A percentile compares a stretch with the other conserved stretches of the same genome.
Conservation (phyloP, 495 filamentous ascomycete genomes). For the Penicillium roqueforti region DNA sequence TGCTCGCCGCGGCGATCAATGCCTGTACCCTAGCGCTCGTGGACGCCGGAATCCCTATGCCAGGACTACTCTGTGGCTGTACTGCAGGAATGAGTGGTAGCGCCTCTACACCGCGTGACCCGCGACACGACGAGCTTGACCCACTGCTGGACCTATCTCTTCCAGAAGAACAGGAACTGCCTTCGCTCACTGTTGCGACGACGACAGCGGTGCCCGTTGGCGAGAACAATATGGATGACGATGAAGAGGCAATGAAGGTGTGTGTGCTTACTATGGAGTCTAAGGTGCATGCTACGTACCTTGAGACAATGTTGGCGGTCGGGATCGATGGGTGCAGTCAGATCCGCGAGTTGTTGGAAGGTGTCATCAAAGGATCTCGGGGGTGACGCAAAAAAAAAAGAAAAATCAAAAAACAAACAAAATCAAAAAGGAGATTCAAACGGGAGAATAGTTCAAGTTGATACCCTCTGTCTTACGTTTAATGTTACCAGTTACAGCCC, state of each 20-base stretch:
- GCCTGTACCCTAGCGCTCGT: constrained; percentile 88
- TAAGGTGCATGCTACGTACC: constrained; percentile 63
- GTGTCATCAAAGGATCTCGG: constrained; percentile 46
- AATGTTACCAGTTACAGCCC: not conserved
- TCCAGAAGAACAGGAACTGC: constrained; percentile 85
- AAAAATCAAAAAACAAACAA: not conserved
- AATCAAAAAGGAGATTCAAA: not conserved
- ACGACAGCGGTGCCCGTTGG: constrained; percentile 51
- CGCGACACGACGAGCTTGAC: constrained; percentile 67
- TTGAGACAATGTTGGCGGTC: constrained; percentile 89
- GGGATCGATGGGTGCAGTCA: constrained; percentile 89
- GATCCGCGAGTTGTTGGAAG: constrained; percentile 68
- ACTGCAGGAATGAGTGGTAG: constrained; percentile 73
- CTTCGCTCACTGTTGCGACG: constrained; percentile 80
- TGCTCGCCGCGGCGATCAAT: constrained; percentile 87
- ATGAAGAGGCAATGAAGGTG: constrained; percentile 61
- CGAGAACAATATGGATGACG: constrained; percentile 35
- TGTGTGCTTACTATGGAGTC: constrained; percentile 80
- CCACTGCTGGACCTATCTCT: constrained; percentile 84
- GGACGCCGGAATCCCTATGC: constrained; percentile 93
- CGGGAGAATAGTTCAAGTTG: constrained; percentile 2
- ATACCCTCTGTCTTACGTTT: constrained; percentile 20
- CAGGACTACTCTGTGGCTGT: constrained; percentile 82
- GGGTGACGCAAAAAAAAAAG: constrained; percentile 8
- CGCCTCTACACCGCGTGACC: constrained; percentile 49